These are phyloP conservation scores for Mycogone perniciosa DNA, from an alignment of 2,329 filamentous ascomycete genomes.

Conservation along the genomic window DNA sequence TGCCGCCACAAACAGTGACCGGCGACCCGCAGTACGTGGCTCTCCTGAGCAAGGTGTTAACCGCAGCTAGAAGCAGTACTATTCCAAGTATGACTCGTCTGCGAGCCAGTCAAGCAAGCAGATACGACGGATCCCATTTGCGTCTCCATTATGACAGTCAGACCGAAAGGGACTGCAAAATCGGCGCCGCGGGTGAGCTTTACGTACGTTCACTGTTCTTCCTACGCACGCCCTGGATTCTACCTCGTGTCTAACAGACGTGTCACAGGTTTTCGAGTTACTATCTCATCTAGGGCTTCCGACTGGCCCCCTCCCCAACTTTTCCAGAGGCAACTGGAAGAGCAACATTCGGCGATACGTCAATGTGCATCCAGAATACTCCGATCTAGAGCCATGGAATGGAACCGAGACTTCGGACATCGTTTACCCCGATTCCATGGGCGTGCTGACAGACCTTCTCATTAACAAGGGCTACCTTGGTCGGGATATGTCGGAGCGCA, in stretches of 20 bases:
- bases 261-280: slow-evolving; percentile 33
- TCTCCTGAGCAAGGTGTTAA: too few relatives aligned
- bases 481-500: slow-evolving; percentile 13
- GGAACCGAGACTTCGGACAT: slow-evolving; percentile 40
- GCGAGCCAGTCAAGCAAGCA: too few relatives aligned
- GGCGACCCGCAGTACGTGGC: too few relatives aligned
- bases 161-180: slow-evolving; percentile 17
- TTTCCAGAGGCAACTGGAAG: slow-evolving; percentile 36
- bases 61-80: too few relatives aligned
- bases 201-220: not conserved
- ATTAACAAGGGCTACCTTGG: too few relatives aligned
- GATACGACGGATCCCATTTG: too few relatives aligned
- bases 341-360: slow-evolving; percentile 39
- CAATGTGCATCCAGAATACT: slow-evolving; percentile 31
- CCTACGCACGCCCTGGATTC: too few relatives aligned
- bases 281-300: slow-evolving; percentile 21
- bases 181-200: slow-evolving; percentile 10
- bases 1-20: too few relatives aligned
- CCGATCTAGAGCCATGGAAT: slow-evolving; percentile 31
- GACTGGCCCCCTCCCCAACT: slow-evolving; percentile 22
- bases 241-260: too few relatives aligned
- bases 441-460: too few relatives aligned
- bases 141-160: too few relatives aligned
- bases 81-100: too few relatives aligned
- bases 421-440: slow-evolving; percentile 24